phyloP scores from a whole-genome alignment of 192 early-diverging fungal genomes.

The Cetraspora pellucida region DNA sequence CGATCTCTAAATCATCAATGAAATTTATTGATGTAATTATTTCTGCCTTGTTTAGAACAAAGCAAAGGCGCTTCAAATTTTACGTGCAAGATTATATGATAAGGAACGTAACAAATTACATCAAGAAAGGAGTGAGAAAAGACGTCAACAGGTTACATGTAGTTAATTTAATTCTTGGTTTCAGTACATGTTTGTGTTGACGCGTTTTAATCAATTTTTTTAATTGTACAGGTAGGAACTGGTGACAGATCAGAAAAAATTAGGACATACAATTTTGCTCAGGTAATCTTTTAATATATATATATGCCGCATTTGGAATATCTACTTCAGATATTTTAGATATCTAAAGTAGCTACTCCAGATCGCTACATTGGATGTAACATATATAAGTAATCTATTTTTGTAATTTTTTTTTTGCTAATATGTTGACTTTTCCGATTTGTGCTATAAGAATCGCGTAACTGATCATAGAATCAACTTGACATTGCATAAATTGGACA shows the following conservation, averaged over 20 bases:
- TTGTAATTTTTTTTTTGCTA: not conserved
- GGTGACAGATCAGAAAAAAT: slow-evolving; percentile 83
- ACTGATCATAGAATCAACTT: slow-evolving; percentile 83
- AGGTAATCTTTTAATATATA: slow-evolving; percentile 43
- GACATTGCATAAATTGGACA: slow-evolving; percentile 69
- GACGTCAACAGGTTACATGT: slow-evolving; percentile 57
- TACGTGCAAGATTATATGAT: slow-evolving; percentile 79
- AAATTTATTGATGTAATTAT: not conserved
- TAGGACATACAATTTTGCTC: slow-evolving; percentile 81
- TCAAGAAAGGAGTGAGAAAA: slow-evolving; percentile 56
- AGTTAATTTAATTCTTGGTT: not conserved
- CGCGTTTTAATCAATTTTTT: not conserved
- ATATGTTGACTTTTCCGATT: not conserved
- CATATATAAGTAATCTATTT: no score
- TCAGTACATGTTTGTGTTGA: not conserved
- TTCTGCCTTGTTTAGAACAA: slow-evolving; percentile 63
- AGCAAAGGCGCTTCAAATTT: slow-evolving; percentile 81
- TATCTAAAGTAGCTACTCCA: no score
- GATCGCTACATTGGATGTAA: no score
- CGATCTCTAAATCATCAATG: no score
- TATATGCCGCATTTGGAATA: no score
- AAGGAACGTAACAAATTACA: slow-evolving; percentile 63
- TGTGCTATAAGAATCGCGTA: slow-evolving; percentile 58
- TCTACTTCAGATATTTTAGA: no score
- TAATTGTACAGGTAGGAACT: slow-evolving; percentile 49